Percentiles rank a stretch among this genome's conserved stretches.
These are phyloP conservation scores for Pleurotus sapidus DNA, from an alignment of 768 basidiomycete species.

Conservation along the genomic window DNA sequence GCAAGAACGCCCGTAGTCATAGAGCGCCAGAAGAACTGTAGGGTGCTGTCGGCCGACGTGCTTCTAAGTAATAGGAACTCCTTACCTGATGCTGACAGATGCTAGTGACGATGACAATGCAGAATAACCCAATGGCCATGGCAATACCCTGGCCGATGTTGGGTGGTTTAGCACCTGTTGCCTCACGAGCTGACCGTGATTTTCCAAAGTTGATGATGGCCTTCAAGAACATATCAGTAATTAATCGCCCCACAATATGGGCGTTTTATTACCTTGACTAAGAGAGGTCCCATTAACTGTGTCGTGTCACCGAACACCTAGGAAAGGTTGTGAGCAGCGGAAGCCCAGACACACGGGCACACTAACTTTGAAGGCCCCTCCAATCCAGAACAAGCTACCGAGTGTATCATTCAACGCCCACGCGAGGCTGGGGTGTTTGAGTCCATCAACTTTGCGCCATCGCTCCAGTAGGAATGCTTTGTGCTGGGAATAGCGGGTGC, in stretches of 20 bases:
- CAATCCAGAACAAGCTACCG: constrained; percentile 58
- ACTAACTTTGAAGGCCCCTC: constrained; percentile 55
- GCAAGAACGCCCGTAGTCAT: constrained; percentile 66
- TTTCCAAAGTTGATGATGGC: constrained; percentile 62
- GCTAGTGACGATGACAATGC: constrained; percentile 46
- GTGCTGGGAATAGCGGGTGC: constrained; percentile 22
- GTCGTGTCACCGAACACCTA: constrained; percentile 60
- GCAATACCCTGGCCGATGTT: constrained; percentile 54
- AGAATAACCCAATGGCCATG: constrained; percentile 55
- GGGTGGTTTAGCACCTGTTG: constrained; percentile 28
- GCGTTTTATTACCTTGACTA: constrained; percentile 44
- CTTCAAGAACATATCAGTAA: constrained; percentile 22
- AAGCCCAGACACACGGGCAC: not conserved
- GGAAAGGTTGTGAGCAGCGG: constrained; percentile 8
- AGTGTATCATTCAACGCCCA: constrained; percentile 63
- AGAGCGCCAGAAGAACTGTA: constrained; percentile 67
- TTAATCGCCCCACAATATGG: not conserved
- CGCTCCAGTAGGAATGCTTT: constrained; percentile 28
- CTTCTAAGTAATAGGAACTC: too few relatives aligned
- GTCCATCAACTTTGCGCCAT: constrained; percentile 46
- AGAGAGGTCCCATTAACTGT: constrained; percentile 59
- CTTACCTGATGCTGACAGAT: constrained; percentile 61
- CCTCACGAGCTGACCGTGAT: constrained; percentile 36
- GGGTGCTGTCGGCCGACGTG: not conserved
- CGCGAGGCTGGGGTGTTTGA: constrained; percentile 47